These are phyloP conservation scores for Rubus idaeus DNA, from an alignment of 306 rosid genomes.

Conservation along the genomic window DNA sequence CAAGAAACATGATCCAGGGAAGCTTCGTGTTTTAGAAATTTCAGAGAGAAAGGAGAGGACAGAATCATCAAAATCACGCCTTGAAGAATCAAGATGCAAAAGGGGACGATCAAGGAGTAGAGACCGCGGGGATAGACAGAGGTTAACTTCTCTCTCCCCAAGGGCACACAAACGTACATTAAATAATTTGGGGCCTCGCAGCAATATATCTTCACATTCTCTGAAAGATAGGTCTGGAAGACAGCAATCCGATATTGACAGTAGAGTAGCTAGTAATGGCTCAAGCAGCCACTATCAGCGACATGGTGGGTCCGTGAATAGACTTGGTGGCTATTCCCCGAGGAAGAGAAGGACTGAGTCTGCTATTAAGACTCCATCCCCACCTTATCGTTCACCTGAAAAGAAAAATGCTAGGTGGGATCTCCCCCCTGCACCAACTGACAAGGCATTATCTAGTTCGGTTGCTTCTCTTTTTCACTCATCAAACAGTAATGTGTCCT, in stretches of 20 bases:
- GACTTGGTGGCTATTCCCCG: conserved; percentile 98
- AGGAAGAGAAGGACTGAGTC: conserved; percentile 88
- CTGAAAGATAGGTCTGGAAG: conserved; percentile 53
- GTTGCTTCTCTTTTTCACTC: conserved; percentile 48
- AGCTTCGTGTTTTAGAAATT: conserved; percentile 35
- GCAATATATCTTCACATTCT: conserved; percentile 41
- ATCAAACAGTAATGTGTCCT: conserved; percentile 41
- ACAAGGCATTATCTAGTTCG: conserved; percentile 42
- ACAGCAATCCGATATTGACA: conserved; percentile 53
- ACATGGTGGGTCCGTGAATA: conserved; percentile 52
- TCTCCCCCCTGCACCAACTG: conserved; percentile 52
- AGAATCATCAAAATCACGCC: conserved; percentile 41
- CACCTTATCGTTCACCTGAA: conserved; percentile 58
- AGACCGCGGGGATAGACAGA: conserved; percentile 52
- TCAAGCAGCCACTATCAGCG: conserved; percentile 62
- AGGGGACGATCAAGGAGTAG: conserved; percentile 66
- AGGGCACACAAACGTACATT: conserved; percentile 41
- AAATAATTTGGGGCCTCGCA: conserved; percentile 36
- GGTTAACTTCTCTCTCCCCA: conserved; percentile 54
- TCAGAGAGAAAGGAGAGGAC: conserved; percentile 48
- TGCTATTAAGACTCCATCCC: conserved; percentile 79
- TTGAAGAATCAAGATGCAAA: conserved; percentile 56
- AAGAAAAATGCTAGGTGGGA: conserved; percentile 88
- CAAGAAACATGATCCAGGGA: conserved; percentile 52
- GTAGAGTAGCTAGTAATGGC: conserved; percentile 58